Percentiles rank a stretch among this genome's conserved stretches.
phyloP scores from a whole-genome alignment of 139 green algal genomes.

The Chlamydomonas sphaeroides region DNA sequence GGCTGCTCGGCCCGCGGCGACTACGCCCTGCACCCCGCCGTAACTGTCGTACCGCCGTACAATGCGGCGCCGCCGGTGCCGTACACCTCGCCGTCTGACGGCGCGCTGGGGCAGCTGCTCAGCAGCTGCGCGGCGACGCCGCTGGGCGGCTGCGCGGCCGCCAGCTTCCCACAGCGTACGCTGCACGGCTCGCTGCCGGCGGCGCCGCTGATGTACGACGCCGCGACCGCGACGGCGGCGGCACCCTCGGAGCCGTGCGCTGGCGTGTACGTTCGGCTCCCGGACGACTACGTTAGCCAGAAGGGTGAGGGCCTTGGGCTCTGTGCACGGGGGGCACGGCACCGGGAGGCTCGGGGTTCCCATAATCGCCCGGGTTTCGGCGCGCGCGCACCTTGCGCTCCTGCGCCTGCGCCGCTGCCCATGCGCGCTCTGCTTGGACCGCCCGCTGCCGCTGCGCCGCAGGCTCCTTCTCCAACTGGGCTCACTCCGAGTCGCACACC shows the following conservation, averaged over 20 bases:
- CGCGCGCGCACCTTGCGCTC: too few species aligned
- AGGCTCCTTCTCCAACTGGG: neutral
- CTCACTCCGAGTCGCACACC: neutral
- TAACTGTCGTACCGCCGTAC: neutral
- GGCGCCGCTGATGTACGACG: neutral
- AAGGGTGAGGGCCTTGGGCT: neutral
- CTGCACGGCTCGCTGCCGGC: neutral
- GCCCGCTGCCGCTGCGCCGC: neutral
- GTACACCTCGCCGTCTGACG: too few species aligned
- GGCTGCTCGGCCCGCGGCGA: neutral
- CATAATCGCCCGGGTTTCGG: too few species aligned
- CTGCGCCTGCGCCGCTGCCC: too few species aligned
- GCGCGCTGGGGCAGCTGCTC: neutral
- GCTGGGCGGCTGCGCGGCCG: neutral
- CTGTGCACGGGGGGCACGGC: too few species aligned
- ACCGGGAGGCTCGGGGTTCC: too few species aligned
- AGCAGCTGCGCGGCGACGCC: neutral
- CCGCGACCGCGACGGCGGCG: too few species aligned
- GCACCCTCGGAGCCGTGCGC: neutral
- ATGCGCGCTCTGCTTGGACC: too few species aligned
- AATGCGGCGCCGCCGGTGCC: too few species aligned
- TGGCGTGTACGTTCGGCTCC: neutral
- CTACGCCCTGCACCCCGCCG: neutral
- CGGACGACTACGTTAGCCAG: neutral
- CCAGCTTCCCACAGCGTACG: neutral